phyloP scores from a whole-genome alignment of 1,284 basidiomycete genomes.

The Coniferiporia sulphurascens region DNA sequence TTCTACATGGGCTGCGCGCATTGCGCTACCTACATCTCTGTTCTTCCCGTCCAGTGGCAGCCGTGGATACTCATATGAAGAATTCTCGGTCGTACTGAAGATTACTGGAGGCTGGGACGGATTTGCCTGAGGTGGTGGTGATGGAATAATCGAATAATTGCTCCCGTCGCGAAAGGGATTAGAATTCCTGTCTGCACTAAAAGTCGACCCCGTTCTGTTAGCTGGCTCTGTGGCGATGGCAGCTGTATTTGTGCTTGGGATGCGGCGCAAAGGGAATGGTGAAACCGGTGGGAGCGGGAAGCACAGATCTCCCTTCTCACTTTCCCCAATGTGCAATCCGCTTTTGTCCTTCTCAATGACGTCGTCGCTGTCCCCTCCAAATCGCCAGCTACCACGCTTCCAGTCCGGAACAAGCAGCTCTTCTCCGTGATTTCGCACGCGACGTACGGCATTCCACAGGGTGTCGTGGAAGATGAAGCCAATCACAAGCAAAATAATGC shows the following conservation, averaged over 20 bases:
- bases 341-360: not conserved
- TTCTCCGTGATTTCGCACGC: not conserved
- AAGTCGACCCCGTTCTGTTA: not conserved
- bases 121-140: conserved; percentile 3
- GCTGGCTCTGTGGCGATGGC: not conserved
- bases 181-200: not conserved
- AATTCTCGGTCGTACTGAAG: not conserved
- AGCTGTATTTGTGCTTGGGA: conserved; percentile 7
- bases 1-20: not conserved
- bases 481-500: conserved; percentile 6
- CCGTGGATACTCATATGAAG: not conserved
- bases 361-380: conserved; percentile 4
- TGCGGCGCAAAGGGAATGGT: conserved; percentile 10
- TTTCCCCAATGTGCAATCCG: conserved; percentile 1
- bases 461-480: conserved; percentile 16
- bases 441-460: conserved; percentile 5
- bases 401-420: conserved; percentile 18
- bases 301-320: not conserved
- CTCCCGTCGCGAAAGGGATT: not conserved
- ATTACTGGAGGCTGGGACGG: not conserved
- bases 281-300: conserved; percentile 15
- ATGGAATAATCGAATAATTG: conserved; percentile 5
- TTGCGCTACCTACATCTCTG: not conserved
- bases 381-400: conserved; percentile 16
- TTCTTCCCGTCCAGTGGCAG: not conserved